Percentiles rank a stretch among this genome's conserved stretches.
These are phyloP conservation scores for Pleurotus djamor DNA, from an alignment of 768 basidiomycete genomes.

Conservation along the genomic window DNA sequence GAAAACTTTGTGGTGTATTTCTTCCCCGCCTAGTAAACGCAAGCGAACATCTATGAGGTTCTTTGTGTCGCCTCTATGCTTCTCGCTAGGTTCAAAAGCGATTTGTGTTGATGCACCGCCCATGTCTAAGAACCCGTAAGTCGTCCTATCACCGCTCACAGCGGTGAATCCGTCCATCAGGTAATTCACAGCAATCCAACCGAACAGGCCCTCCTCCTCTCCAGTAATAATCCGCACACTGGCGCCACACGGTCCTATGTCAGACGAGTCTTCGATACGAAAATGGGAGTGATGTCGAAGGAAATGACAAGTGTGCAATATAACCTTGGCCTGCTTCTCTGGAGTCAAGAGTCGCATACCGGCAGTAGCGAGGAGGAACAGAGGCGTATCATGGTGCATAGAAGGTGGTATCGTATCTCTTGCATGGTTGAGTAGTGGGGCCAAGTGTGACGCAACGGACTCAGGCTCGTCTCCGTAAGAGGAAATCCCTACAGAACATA, in stretches of 20 bases:
- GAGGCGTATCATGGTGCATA: conserved; percentile 77
- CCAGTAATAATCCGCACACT: conserved; percentile 94
- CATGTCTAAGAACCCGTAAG: conserved; percentile 99
- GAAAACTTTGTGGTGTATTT: conserved; percentile 90
- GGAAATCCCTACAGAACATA: conserved; percentile 68
- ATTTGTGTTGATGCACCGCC: conserved; percentile 99
- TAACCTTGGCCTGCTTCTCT: conserved; percentile 65
- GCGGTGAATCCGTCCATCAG: conserved; percentile 93
- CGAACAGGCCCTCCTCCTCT: conserved; percentile 97
- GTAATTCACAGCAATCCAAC: conserved; percentile 99
- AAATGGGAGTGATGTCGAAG: conserved; percentile 77
- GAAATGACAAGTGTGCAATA: conserved; percentile 77
- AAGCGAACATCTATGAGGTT: conserved; percentile 80
- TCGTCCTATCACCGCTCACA: conserved; percentile 58
- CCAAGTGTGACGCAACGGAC: conserved; percentile 71
- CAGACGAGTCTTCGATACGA: conserved; percentile 63
- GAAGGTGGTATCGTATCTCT: conserved; percentile 83
- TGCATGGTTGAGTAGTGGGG: conserved; percentile 84
- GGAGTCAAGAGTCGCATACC: conserved; percentile 90
- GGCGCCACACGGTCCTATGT: conserved; percentile 83
- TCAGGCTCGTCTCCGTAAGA: conserved; percentile 70
- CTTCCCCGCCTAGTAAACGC: conserved; percentile 78
- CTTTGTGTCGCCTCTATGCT: conserved; percentile 50
- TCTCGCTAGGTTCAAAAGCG: conserved; percentile 86
- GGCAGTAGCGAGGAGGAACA: conserved; percentile 95